phyloP scores from a whole-genome alignment of 495 filamentous ascomycete genomes.

The Daldinia grandis region DNA sequence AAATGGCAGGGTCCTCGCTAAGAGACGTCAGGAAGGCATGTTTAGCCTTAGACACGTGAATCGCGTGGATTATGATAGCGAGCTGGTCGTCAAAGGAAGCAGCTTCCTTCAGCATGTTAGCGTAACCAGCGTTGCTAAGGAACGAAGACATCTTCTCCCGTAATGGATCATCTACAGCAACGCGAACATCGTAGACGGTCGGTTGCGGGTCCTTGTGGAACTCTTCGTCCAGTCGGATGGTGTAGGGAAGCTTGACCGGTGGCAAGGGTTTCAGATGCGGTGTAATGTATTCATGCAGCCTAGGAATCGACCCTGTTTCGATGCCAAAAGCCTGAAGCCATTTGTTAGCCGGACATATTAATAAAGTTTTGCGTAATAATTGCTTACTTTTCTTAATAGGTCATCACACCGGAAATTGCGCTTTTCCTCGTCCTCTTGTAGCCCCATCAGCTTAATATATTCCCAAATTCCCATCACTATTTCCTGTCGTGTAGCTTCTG shows the following conservation, averaged over 20 bases:
- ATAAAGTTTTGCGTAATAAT: neutral
- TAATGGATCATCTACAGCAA: constrained; percentile 85
- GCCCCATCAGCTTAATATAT: constrained; percentile 83
- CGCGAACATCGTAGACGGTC: constrained; percentile 88
- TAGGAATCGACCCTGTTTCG: constrained; percentile 88
- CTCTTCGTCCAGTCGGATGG: constrained; percentile 89
- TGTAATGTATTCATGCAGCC: constrained; percentile 78
- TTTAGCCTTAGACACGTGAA: constrained; percentile 81
- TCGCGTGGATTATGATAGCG: constrained; percentile 77
- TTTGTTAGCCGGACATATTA: constrained; percentile 27
- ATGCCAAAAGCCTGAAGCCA: constrained; percentile 72
- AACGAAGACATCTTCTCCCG: constrained; percentile 71
- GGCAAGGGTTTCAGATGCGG: constrained; percentile 79
- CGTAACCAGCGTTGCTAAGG: constrained; percentile 62
- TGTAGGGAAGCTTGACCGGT: constrained; percentile 87
- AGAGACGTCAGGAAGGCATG: constrained; percentile 82
- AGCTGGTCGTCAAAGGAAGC: constrained; percentile 81
- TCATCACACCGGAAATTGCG: constrained; percentile 90
- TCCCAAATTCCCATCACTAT: constrained; percentile 93
- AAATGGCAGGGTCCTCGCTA: constrained; percentile 79
- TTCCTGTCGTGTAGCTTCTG: constrained; percentile 85
- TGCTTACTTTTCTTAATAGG: constrained; percentile 74
- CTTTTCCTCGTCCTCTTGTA: constrained; percentile 95
- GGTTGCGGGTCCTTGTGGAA: constrained; percentile 72
- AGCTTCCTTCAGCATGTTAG: constrained; percentile 73